A percentile compares a stretch with the other conserved stretches of the same genome.
Evolutionary conservation across 179 eudicot species (phyloP).

Genomic region (Heliamphora pulchella): DNA sequence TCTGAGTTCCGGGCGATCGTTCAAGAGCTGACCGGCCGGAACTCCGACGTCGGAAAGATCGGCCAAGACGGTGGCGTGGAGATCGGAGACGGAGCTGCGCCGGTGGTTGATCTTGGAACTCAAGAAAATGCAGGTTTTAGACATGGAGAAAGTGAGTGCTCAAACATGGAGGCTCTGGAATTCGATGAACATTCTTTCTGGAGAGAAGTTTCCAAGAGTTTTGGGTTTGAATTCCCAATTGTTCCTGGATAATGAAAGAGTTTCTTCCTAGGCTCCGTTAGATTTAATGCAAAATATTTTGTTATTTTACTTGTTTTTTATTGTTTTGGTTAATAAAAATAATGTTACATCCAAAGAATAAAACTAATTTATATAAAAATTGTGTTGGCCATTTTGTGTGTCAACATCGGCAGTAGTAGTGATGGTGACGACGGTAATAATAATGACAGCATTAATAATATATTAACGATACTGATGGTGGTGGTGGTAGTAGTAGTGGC

Average conservation of each 20-base stretch:
- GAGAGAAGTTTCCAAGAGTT: constrained; percentile 8
- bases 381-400: too few species aligned
- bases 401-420: too few species aligned
- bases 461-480: too few species aligned
- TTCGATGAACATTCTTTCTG: constrained; percentile 6
- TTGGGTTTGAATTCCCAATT: constrained; percentile 11
- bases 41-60: constrained; percentile 10
- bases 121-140: neutral
- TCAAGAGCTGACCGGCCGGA: constrained; percentile 35
- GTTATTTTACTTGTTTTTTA: too few species aligned
- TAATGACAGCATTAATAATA: too few species aligned
- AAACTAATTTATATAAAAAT: too few species aligned
- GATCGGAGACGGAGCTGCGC: neutral
- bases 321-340: too few species aligned
- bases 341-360: too few species aligned
- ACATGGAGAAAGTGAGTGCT: neutral
- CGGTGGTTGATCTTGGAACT: neutral
- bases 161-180: neutral
- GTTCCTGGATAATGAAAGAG: neutral
- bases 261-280: neutral
- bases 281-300: too few species aligned
- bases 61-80: neutral
- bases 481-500: too few species aligned
- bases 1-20: constrained; percentile 38
- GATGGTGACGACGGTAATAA: too few species aligned